Base-by-base conservation (phyloP, 371 early-diverging fungal genomes). In the Syncephalastrum sp. region DNA sequence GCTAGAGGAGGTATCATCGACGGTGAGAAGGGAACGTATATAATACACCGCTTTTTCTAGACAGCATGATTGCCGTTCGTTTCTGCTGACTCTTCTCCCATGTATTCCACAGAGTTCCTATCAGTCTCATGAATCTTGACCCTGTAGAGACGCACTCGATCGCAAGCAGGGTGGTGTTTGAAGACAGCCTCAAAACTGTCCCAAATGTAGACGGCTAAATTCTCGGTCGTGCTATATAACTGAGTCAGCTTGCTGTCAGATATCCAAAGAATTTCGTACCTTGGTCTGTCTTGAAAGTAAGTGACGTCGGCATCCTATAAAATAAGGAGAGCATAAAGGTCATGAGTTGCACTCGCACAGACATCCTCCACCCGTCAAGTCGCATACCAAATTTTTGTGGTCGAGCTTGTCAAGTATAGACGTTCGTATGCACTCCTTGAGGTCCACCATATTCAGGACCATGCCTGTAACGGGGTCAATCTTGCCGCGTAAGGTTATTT, bases 141-240 rank as follows among this genome's bases (percentile, higher is more conserved):
- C 53, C 86, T 83, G 63, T 85, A 78, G 13, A 91, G 64, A 21
- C 64, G 46, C 38, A 71, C 77, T 48, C 64, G 50, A 44, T 59
- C 45, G 51, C 65, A 54, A 10, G 33, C 56, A 8, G 72, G 72
- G 25, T 82, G 70, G 3, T 50, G 53, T 47, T 74, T 62, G 29
- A 85, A 74, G 41, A 74, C 61, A 24, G 60, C 50, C 47, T 70
- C 58, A 49, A 94, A 75, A 48, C 75, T 77, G 54, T 79, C 69
- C 94, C 93, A 95, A 33, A 92, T 84, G 67, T 84, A 95, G 7
- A 91, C 82, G 0, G 93, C 92, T 45, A 95, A 67, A 69, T 93
- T 94, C 74, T 95, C 96, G 13, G 91, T 88, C 14, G 96, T 95
- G 70, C 94, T 90, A 51, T 53, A 10, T 55, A 33, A 8, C 38